Evolutionary conservation across 805 yeast species (phyloP).

Genomic region (Ascoidea tarda): DNA sequence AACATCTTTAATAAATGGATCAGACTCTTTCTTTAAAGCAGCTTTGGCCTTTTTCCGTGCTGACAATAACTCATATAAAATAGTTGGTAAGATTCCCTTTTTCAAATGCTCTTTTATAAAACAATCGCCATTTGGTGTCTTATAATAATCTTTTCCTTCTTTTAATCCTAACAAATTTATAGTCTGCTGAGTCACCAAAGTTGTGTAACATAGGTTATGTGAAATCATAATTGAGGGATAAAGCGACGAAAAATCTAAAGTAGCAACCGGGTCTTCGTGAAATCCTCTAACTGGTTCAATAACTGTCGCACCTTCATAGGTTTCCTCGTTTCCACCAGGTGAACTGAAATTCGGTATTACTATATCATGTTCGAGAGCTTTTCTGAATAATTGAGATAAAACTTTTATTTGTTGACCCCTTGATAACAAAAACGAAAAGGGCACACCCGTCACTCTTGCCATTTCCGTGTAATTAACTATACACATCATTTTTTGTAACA

Average conservation of each 20-base stretch:
- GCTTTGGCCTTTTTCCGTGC: conserved; percentile 92
- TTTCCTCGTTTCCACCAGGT: conserved; percentile 71
- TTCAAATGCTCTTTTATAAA: conserved; percentile 61
- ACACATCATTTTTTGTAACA: conserved; percentile 90
- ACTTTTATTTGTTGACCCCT: conserved; percentile 98
- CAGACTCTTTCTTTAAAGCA: conserved; percentile 84
- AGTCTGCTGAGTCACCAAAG: conserved; percentile 57
- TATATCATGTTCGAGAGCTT: conserved; percentile 74
- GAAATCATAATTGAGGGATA: conserved; percentile 99
- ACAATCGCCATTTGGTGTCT: conserved; percentile 85
- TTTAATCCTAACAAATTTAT: conserved; percentile 49
- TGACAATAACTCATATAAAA: conserved; percentile 70
- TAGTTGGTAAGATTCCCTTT: conserved; percentile 84
- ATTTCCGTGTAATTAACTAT: conserved; percentile 94
- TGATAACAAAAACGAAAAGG: conserved; percentile 74
- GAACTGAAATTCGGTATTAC: conserved; percentile 83
- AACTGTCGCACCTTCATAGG: conserved; percentile 97
- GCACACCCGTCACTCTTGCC: conserved; percentile 99
- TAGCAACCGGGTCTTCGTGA: conserved; percentile 94
- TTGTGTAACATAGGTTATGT: conserved; percentile 91
- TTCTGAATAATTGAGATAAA: conserved; percentile 86
- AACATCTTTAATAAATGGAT: conserved; percentile 87
- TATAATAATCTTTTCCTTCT: conserved; percentile 65
- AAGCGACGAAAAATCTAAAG: conserved; percentile 92
- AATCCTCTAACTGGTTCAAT: conserved; percentile 94